A percentile compares a stretch with the other conserved stretches of the same genome.
Conservation (phyloP, 2,329 filamentous ascomycete genomes). For the Grosmannia serpens region DNA sequence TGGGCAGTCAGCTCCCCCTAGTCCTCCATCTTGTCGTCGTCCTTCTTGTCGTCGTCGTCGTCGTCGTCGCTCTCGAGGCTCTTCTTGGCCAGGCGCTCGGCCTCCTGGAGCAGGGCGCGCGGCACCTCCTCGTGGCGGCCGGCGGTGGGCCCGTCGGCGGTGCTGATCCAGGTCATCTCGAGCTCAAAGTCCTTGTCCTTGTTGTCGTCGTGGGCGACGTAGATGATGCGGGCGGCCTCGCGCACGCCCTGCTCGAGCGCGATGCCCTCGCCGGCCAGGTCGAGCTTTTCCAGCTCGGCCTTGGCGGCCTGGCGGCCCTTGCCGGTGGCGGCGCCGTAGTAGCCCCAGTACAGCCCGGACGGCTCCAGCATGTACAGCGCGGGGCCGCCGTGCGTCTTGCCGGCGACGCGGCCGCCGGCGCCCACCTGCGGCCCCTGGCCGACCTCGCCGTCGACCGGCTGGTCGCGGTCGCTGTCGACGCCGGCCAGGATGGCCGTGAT, state of each 20-base stretch:
- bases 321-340: conserved; percentile 94
- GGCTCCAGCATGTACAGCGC: conserved; percentile 99
- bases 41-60: conserved; percentile 54
- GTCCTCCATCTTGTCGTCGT: conserved; percentile 82
- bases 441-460: conserved; percentile 82
- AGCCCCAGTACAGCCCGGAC: conserved; percentile 94
- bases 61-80: conserved; percentile 80
- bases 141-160: conserved; percentile 73
- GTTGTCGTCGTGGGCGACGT: conserved; percentile 95
- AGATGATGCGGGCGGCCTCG: conserved; percentile 94
- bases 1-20: too few species aligned
- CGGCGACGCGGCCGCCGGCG: conserved; percentile 67
- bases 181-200: conserved; percentile 99
- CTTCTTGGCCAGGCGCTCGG: conserved; percentile 85
- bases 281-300: conserved; percentile 95
- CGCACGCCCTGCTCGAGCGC: conserved; percentile 82
- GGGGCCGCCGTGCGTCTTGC: conserved; percentile 73
- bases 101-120: conserved; percentile 80
- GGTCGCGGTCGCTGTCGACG: conserved; percentile 80
- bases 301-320: conserved; percentile 96
- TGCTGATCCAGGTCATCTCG: conserved; percentile 98
- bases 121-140: conserved; percentile 90
- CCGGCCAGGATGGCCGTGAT: conserved; percentile 90
- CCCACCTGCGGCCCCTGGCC: conserved; percentile 68
- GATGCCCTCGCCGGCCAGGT: conserved; percentile 66